phyloP scores from a whole-genome alignment of 352 stramenopile species.

The Pythium myriotylum region DNA sequence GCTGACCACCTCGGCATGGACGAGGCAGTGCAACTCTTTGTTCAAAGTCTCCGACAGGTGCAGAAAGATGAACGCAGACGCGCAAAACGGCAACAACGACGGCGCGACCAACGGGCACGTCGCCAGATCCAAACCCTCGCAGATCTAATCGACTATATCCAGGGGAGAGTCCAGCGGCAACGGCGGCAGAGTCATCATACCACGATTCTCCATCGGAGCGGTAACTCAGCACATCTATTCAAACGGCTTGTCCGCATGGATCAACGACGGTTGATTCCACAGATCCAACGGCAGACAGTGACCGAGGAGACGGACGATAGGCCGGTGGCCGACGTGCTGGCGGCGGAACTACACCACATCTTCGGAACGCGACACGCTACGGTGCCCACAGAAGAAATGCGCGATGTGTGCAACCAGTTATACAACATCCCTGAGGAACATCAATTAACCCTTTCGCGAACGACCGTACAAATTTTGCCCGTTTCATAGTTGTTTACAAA shows the following conservation, averaged over 20 bases:
- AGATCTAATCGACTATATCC: constrained; percentile 1
- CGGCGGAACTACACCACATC: background rate
- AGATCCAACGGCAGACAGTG: background rate
- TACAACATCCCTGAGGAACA: background rate
- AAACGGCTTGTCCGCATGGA: background rate
- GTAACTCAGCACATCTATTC: constrained; percentile 2
- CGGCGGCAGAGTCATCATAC: no score
- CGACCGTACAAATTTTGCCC: no score
- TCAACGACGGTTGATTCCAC: background rate
- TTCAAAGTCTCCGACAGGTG: background rate
- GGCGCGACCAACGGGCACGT: background rate
- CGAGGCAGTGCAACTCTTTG: background rate
- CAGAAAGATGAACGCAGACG: background rate
- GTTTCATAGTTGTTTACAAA: no score
- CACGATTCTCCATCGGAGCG: background rate
- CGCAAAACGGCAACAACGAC: background rate
- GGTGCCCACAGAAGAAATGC: no score
- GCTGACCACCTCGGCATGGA: background rate
- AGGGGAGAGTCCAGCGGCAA: background rate
- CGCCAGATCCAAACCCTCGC: background rate
- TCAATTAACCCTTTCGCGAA: no score
- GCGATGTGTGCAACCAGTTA: background rate
- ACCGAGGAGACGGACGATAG: no score
- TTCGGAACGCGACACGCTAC: background rate
- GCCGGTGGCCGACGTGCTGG: background rate